Base-by-base conservation (phyloP, 768 basidiomycete species). In the Rhodosporidiobolus sp. region DNA sequence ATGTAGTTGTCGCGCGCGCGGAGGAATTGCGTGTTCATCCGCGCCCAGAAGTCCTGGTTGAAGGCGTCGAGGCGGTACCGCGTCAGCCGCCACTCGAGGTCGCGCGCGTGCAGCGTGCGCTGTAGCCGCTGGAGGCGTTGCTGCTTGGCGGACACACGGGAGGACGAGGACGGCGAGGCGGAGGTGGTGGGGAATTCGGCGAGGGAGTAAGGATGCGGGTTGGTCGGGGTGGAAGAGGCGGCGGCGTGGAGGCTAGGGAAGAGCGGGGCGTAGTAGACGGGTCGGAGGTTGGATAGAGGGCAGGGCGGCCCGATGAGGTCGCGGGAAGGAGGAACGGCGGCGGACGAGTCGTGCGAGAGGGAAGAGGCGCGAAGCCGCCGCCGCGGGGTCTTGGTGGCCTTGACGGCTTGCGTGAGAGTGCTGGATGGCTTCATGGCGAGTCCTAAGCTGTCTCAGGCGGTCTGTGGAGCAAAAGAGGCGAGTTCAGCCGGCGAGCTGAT, bases 201-300 rank as follows among this genome's bases (percentile, higher is more conserved):
- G 64, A 77, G 77, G 22, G 75, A 77, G 72, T 78, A 78, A 1
- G 77, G 77, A 59, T 78, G 77, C 22, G 70, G 68, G n/a, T 56
- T 59, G 34, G 24, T n/a, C 14, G 67, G 24, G 16, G 52, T 28
- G 35, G 58, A 26, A 7, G 35, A 38, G 3, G 38, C 55, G 35
- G 48, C 22, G 49, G 50, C 24, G 48, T 69, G 67, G 1, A 75
- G 70, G 3, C 56, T 38, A 2, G 73, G 68, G 65, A 76, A 78
- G 22, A 76, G 57, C 0, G 77, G 73, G 26, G 73, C 65, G 63
- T 78, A 78, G 68, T 75, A 75, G 28, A 77, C 75, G 4, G 77
- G 77, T 3, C 77, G 72, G 26, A 78, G 69, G 69, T 78, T 78
- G 26, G 77, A 77, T 16, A 78, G 70, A 4, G 75, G 69, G 28